Evolutionary conservation across 345 rosid species (phyloP).

Genomic region (Eucalyptus marginata): DNA sequence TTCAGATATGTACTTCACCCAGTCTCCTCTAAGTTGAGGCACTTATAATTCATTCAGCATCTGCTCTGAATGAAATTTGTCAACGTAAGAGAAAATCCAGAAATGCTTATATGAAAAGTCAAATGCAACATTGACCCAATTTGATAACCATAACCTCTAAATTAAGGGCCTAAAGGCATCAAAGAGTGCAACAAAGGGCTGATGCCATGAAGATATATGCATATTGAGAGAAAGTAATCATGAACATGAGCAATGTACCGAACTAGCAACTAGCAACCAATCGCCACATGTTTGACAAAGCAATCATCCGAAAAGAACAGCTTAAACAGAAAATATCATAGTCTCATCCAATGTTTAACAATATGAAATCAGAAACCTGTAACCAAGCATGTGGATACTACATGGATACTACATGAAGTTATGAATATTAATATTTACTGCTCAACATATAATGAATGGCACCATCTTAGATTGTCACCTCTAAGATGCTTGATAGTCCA

Average conservation of each 20-base stretch:
- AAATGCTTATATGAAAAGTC: neutral
- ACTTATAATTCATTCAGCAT: neutral
- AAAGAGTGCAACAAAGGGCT: neutral
- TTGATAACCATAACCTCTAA: neutral
- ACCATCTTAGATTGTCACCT: neutral
- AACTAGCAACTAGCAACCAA: neutral
- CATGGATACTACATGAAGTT: neutral
- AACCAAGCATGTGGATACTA: neutral
- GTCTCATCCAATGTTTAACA: neutral
- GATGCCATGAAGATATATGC: neutral
- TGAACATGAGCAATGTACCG: neutral
- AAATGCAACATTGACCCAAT: neutral
- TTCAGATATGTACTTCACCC: neutral
- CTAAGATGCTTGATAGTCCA: neutral
- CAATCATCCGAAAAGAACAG: neutral
- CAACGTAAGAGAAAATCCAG: neutral
- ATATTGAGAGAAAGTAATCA: neutral
- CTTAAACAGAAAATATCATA: neutral
- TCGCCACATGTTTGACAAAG: neutral
- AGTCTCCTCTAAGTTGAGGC: neutral
- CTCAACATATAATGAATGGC: neutral
- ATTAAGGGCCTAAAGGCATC: neutral
- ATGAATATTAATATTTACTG: neutral
- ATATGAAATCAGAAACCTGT: neutral
- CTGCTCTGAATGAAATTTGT: neutral